Evolutionary conservation across 345 rosid species (phyloP), one percentile per base, ranked within the genome.

Genomic region (Schrenkiella parvula): DNA sequence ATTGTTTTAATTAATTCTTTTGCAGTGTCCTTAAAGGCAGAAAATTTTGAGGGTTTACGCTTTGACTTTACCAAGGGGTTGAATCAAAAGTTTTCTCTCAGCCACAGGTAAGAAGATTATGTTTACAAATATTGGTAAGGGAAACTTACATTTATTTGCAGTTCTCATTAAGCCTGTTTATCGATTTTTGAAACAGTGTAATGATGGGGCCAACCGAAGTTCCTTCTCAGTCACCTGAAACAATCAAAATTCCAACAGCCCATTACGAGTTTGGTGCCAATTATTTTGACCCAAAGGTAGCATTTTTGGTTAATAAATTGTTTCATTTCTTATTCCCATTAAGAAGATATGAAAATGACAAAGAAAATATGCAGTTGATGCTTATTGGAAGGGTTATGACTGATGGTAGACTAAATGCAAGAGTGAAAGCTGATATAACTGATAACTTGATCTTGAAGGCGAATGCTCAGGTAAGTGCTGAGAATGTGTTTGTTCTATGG

Each of bases 261-360:
- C 82, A 91, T 58, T 95, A 95, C 64, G 99, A 95, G 77, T 95
- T 95, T 64, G 99, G 98, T 58, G 95, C 97, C 43, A 95, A 95
- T 69, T 95, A 74, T 72, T 83, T 83, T 43, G 97, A 91, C 70
- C 95, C 93, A 32, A 79, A 84, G 78, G 82, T 71, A 55, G 37
- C 14, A 64, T 56, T 41, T 66, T 5, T 68, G 28, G 63, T 31
- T 5, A 38, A 31, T 31, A 23, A 1, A 15, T 48, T 57, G 37
- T 48, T 39, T 47, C n/a, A 2, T 70, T 57, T 9, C 21, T 46
- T 55, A 22, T 56, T 14, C 48, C 48, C 12, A 28, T 31, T 31
- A 70, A 39, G 28, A 42, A 14, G 28, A 26, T 62, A 4, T 64
- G 67, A 57, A 41, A 57, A 6, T 75, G 32, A 57, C 77, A 66